phyloP scores from a whole-genome alignment of 192 early-diverging fungal species.

The Linnemannia elongata region DNA sequence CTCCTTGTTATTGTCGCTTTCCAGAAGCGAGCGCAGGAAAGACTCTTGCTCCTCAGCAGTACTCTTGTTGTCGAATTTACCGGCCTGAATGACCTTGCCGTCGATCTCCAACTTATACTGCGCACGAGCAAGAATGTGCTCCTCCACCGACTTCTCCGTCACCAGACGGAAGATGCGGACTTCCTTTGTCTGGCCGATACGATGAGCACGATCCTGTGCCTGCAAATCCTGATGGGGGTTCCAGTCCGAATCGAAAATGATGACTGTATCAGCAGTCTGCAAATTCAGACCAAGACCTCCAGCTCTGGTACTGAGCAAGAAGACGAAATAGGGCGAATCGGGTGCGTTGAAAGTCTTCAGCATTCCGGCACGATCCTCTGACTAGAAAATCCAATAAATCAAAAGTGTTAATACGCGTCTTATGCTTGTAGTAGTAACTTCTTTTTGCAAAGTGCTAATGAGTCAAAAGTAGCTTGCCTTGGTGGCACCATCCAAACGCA shows the following conservation, averaged over 20 bases:
- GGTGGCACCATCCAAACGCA: slow-evolving; percentile 93
- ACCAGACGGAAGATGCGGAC: slow-evolving; percentile 95
- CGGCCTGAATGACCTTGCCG: slow-evolving; percentile 98
- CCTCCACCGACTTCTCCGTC: slow-evolving; percentile 93
- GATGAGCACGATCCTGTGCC: slow-evolving; percentile 99
- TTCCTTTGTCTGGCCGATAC: slow-evolving; percentile 99
- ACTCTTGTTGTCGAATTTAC: slow-evolving; percentile 99
- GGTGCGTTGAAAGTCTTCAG: slow-evolving; percentile 87
- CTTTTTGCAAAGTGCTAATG: not conserved
- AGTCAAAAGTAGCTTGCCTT: slow-evolving; percentile 59
- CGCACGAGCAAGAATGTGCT: slow-evolving; percentile 91
- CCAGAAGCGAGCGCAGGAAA: slow-evolving; percentile 87
- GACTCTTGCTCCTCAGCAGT: slow-evolving; percentile 93
- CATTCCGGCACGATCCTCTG: slow-evolving; percentile 86
- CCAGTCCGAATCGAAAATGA: slow-evolving; percentile 99
- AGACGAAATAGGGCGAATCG: slow-evolving; percentile 87
- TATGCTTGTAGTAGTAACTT: not conserved
- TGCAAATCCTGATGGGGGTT: slow-evolving; percentile 99
- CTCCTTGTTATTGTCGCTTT: slow-evolving; percentile 85
- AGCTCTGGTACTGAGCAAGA: slow-evolving; percentile 94
- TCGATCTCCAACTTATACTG: slow-evolving; percentile 98
- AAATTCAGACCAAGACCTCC: slow-evolving; percentile 97
- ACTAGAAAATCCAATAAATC: slow-evolving; percentile 38
- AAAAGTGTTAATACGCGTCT: not conserved
- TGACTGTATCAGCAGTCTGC: slow-evolving; percentile 97